Percentiles rank a stretch among this genome's conserved stretches.
Conservation (phyloP, 129 eudicot species). For the Lonicera japonica region DNA sequence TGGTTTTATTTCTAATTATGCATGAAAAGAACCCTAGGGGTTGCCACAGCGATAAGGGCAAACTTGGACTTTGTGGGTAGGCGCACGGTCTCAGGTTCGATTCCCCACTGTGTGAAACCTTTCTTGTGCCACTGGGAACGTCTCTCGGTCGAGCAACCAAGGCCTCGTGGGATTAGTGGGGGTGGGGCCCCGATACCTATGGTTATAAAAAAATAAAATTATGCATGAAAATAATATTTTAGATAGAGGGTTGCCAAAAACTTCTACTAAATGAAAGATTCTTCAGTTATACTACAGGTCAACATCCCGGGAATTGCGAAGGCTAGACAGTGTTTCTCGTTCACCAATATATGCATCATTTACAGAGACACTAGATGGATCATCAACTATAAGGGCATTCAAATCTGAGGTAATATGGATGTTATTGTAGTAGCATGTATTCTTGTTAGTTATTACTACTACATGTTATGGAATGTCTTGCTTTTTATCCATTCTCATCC, state of each 20-base stretch:
- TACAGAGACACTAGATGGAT: conserved; percentile 85
- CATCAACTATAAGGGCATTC: conserved; percentile 88
- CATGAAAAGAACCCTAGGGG: too few species aligned
- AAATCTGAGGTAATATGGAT: conserved; percentile 52
- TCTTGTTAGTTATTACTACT: not conserved
- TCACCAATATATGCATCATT: conserved; percentile 96
- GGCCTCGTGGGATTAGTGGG: too few species aligned
- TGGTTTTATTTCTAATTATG: not conserved
- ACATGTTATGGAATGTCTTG: not conserved
- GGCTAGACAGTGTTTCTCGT: conserved; percentile 95
- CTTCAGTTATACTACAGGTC: conserved; percentile 88
- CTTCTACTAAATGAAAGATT: conserved; percentile 18
- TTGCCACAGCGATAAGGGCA: too few species aligned
- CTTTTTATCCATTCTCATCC: too few species aligned
- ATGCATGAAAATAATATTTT: not conserved
- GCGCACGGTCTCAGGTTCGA: too few species aligned
- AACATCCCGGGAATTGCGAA: conserved; percentile 85
- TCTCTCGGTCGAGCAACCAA: too few species aligned
- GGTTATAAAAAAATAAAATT: too few species aligned
- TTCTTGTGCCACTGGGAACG: too few species aligned
- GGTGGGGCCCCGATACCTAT: too few species aligned
- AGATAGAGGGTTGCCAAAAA: not conserved
- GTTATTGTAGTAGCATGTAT: not conserved
- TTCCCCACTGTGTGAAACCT: too few species aligned
- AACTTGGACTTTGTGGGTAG: too few species aligned